These are phyloP conservation scores for Metschnikowia dekortorum DNA, from an alignment of 805 yeast genomes.

Conservation along the genomic window DNA sequence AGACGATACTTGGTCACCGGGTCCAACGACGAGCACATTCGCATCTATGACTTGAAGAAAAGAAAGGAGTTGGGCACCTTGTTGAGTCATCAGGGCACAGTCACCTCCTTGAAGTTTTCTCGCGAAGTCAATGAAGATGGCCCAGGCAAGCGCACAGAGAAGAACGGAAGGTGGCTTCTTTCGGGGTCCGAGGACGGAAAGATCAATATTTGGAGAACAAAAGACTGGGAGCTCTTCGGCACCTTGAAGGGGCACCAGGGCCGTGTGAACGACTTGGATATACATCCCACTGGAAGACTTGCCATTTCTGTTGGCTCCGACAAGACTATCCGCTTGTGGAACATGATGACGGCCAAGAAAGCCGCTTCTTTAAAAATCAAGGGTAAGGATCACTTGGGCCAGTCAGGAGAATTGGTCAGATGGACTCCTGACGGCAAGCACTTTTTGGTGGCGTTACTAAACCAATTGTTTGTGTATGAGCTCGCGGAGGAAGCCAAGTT, in stretches of 20 bases:
- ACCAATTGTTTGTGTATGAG: slow-evolving; percentile 59
- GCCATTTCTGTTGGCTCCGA: slow-evolving; percentile 89
- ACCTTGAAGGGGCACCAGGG: slow-evolving; percentile 84
- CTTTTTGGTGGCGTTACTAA: slow-evolving; percentile 71
- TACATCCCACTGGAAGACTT: slow-evolving; percentile 86
- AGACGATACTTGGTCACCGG: slow-evolving; percentile 88
- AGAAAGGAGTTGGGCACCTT: slow-evolving; percentile 91
- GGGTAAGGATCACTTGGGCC: slow-evolving; percentile 63
- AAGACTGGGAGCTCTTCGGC: slow-evolving; percentile 94
- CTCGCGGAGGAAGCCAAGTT: slow-evolving; percentile 56
- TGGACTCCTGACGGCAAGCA: slow-evolving; percentile 68
- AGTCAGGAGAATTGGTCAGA: slow-evolving; percentile 57
- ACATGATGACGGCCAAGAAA: slow-evolving; percentile 91
- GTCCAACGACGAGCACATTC: slow-evolving; percentile 90
- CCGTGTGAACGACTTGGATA: slow-evolving; percentile 77
- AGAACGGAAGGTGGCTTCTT: slow-evolving; percentile 81
- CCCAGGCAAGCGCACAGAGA: slow-evolving; percentile 17
- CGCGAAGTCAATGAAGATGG: slow-evolving; percentile 31
- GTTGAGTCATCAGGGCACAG: slow-evolving; percentile 83
- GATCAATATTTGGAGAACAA: slow-evolving; percentile 88
- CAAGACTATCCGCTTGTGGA: slow-evolving; percentile 84
- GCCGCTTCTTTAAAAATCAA: slow-evolving; percentile 78
- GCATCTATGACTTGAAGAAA: slow-evolving; percentile 89
- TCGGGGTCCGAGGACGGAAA: slow-evolving; percentile 91
- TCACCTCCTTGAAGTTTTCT: slow-evolving; percentile 72